Conservation (phyloP, 208 protist genomes). For the Borovskyia barvae region DNA sequence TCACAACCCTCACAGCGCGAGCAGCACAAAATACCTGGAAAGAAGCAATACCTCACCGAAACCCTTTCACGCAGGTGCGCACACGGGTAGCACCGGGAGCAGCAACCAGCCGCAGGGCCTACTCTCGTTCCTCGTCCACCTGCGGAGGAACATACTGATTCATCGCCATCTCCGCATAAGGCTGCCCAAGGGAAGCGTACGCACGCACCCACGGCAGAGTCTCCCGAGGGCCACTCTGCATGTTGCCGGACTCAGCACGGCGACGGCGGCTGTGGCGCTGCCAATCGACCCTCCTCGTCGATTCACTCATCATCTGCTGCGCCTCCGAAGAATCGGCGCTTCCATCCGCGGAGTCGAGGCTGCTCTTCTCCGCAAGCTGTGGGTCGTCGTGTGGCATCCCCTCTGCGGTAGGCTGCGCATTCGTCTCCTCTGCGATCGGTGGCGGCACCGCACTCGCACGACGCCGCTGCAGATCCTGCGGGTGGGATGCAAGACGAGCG, state of each 20-base stretch:
- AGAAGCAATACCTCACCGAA: too few species aligned
- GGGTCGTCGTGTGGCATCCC: neutral
- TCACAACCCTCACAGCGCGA: too few species aligned
- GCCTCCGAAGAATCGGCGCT: too few species aligned
- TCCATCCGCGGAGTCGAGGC: too few species aligned
- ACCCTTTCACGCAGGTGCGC: too few species aligned
- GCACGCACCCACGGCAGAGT: constrained; percentile 57
- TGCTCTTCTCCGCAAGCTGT: neutral
- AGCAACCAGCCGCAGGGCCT: too few species aligned
- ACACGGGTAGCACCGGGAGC: too few species aligned
- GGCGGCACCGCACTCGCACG: neutral
- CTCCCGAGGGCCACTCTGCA: constrained; percentile 4
- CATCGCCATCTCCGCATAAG: constrained; percentile 43
- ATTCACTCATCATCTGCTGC: constrained; percentile 15
- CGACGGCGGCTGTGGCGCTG: constrained; percentile 21
- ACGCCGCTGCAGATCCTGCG: neutral
- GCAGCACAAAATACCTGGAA: too few species aligned
- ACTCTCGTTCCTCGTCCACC: too few species aligned
- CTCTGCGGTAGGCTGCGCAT: neutral
- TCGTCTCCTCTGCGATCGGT: neutral
- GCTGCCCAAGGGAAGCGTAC: constrained; percentile 48
- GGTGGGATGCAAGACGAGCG: too few species aligned
- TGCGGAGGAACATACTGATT: constrained; percentile 31
- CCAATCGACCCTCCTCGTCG: constrained; percentile 3
- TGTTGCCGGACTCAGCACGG: constrained; percentile 7